Evolutionary conservation across 345 rosid genomes (phyloP).

Genomic region (Pugionium cornutum): DNA sequence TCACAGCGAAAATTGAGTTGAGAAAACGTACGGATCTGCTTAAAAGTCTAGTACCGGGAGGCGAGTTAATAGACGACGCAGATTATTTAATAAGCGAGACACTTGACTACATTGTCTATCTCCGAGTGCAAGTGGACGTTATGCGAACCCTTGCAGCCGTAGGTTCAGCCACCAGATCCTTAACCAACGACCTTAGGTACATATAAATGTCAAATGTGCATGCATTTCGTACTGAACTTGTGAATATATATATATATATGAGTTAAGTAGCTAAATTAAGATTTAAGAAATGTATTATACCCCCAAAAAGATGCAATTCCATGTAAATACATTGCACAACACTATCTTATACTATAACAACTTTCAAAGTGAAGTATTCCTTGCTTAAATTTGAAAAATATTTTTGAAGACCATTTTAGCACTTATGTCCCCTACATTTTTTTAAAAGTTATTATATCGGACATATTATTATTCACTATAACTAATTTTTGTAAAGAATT

Average conservation of each 20-base stretch:
- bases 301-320: background rate
- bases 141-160: constrained; percentile 57
- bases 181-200: constrained; percentile 9
- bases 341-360: constrained; percentile 15
- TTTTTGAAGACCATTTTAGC: no score
- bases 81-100: constrained; percentile 68
- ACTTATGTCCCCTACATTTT: no score
- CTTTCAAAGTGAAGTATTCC: background rate
- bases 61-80: constrained; percentile 58
- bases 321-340: constrained; percentile 28
- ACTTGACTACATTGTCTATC: constrained; percentile 75
- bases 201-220: constrained; percentile 20
- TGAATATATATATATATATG: background rate
- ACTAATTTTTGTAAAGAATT: no score
- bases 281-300: background rate
- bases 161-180: constrained; percentile 12
- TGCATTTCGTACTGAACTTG: constrained; percentile 24
- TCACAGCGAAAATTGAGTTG: constrained; percentile 47
- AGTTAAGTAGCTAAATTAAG: constrained; percentile 30
- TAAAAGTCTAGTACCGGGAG: constrained; percentile 75
- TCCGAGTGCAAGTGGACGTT: constrained; percentile 76
- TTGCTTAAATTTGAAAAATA: background rate
- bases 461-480: no score
- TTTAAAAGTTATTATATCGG: no score
- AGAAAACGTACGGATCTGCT: constrained; percentile 61